Evolutionary conservation across 805 yeast species (phyloP).

Genomic region (Suhomyces sp.): DNA sequence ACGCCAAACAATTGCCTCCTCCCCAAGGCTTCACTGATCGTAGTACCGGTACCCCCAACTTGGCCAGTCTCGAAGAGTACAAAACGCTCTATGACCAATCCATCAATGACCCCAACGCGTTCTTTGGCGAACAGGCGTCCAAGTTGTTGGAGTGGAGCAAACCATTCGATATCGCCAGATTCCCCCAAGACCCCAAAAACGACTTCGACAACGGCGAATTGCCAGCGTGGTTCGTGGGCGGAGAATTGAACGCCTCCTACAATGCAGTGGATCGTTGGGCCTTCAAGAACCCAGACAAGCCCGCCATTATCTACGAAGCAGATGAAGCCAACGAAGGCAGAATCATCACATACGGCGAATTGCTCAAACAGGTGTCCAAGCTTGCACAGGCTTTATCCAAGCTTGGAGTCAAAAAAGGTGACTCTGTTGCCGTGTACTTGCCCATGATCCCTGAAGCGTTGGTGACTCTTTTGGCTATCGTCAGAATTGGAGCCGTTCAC

Average conservation of each 20-base stretch:
- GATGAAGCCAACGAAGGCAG: constrained; percentile 79
- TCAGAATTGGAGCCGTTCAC: constrained; percentile 93
- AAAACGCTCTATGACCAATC: constrained; percentile 53
- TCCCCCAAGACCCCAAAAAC: constrained; percentile 46
- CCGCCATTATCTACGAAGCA: constrained; percentile 88
- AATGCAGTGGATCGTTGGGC: constrained; percentile 98
- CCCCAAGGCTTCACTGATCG: constrained; percentile 44
- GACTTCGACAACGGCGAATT: constrained; percentile 59
- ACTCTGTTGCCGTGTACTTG: constrained; percentile 91
- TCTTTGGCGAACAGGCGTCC: constrained; percentile 55
- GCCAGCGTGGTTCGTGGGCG: constrained; percentile 89
- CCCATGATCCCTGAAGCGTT: constrained; percentile 99
- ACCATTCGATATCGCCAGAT: constrained; percentile 48
- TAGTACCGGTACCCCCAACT: constrained; percentile 47
- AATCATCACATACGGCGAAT: constrained; percentile 79
- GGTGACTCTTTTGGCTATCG: constrained; percentile 89
- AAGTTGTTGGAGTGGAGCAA: constrained; percentile 52
- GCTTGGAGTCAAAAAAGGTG: constrained; percentile 92
- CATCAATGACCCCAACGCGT: constrained; percentile 51
- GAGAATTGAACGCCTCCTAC: constrained; percentile 88
- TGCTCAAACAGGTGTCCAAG: constrained; percentile 78
- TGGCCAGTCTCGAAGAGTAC: constrained; percentile 51
- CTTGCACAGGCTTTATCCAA: constrained; percentile 80
- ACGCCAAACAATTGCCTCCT: constrained; percentile 29
- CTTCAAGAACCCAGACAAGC: constrained; percentile 75